Base-by-base conservation (phyloP, 192 early-diverging fungal genomes). In the Dissophora ornata region DNA sequence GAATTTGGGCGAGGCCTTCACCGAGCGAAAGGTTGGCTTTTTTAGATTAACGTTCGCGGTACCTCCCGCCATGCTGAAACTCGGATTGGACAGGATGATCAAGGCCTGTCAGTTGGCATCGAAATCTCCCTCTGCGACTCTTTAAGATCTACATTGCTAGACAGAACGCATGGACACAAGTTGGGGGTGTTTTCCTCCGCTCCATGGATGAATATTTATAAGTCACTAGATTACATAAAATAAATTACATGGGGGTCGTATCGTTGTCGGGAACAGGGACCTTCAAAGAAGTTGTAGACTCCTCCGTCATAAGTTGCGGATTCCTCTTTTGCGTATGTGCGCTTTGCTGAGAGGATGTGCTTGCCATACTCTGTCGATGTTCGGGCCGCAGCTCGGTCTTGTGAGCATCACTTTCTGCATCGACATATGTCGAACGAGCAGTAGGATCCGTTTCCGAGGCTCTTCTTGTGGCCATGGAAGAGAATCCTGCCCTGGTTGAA, bases 41-140 rank as follows among this genome's bases (percentile, higher is more conserved):
- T 92, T 91, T 79, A 83, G 92, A 4, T 38, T 93, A 34, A 87
- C 85, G 4, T 92, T 89, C 61, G 67, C 89, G 36, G 73, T 89
- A 10, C 62, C 69, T 25, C 73, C 71, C 49, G 68, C 67, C 2
- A 70, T 84, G 53, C 46, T 91, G 55, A 65, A 80, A 12, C 9
- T 81, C 25, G 89, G 82, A 0, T 57, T 93, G 13, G 57, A 81
- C 33, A 80, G 90, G 21, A 54, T 91, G 38, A 55, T 60, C 9
- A 57, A 56, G 46, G 81, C 64, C 19, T 74, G 61, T 21, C 62
- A 25, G 28, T n/a, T n/a, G n/a, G n/a, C n/a, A n/a, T n/a, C n/a
- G n/a, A n/a, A n/a, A n/a, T n/a, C n/a, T n/a, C n/a, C n/a, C n/a
- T n/a, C n/a, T n/a, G 61, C 12, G 34, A 58, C 53, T 38, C 12